Percentiles rank a stretch among this genome's conserved stretches.
These are phyloP conservation scores for Chaetomiaceae sp. DNA, from an alignment of 2,329 filamentous ascomycete species.

Conservation along the genomic window DNA sequence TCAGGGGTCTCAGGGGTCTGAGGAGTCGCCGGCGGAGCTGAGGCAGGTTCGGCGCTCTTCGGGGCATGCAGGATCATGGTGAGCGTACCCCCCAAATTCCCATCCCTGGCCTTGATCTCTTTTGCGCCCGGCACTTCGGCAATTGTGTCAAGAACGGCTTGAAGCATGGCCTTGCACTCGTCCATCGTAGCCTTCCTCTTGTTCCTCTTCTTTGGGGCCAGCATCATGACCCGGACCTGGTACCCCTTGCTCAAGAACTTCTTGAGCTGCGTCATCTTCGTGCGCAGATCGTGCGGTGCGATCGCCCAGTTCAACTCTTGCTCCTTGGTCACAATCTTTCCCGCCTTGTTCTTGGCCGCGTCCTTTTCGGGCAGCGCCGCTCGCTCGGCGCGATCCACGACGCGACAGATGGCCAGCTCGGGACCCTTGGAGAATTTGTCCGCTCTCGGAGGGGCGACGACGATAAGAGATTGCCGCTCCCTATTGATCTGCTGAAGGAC, in stretches of 20 bases:
- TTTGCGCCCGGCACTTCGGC: constrained; percentile 33
- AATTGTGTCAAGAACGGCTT: constrained; percentile 33
- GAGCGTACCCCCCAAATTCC: constrained; percentile 36
- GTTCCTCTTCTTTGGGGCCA: constrained; percentile 47
- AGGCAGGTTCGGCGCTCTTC: not conserved
- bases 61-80: constrained; percentile 39
- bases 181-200: constrained; percentile 46
- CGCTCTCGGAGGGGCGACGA: constrained; percentile 9
- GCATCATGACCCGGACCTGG: constrained; percentile 68
- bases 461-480: constrained; percentile 13
- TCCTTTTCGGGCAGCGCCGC: constrained; percentile 30
- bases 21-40: not conserved
- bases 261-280: constrained; percentile 61
- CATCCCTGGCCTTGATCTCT: constrained; percentile 40
- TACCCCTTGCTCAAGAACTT: constrained; percentile 70
- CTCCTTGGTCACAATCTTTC: constrained; percentile 57
- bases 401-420: constrained; percentile 60
- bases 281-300: constrained; percentile 66
- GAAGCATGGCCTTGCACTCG: constrained; percentile 57
- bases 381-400: constrained; percentile 53
- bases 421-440: constrained; percentile 17
- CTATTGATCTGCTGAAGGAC: constrained; percentile 40
- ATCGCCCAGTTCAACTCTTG: constrained; percentile 93
- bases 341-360: constrained; percentile 41
- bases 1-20: not conserved